These are phyloP conservation scores for Leishmania guyanensis DNA, from an alignment of 208 protist species.

Conservation along the genomic window DNA sequence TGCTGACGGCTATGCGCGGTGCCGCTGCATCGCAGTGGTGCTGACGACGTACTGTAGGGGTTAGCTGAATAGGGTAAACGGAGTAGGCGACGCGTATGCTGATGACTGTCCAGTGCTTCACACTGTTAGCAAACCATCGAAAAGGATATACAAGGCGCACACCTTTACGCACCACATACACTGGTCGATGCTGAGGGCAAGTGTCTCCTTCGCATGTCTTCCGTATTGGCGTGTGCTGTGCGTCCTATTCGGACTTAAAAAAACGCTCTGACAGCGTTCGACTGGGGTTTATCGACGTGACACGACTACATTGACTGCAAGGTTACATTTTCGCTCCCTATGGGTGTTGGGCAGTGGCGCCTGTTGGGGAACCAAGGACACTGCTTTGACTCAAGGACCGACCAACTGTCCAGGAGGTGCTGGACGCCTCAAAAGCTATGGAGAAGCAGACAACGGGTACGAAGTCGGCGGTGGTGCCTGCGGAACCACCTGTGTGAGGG, in stretches of 20 bases:
- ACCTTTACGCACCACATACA: conserved; percentile 40
- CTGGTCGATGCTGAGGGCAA: conserved; percentile 41
- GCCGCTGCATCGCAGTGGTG: conserved; percentile 46
- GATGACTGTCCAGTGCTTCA: conserved; percentile 44
- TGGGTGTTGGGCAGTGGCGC: conserved; percentile 25
- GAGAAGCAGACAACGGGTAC: not conserved
- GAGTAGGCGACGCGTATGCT: conserved; percentile 34
- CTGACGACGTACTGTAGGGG: conserved; percentile 60
- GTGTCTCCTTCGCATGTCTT: conserved; percentile 33
- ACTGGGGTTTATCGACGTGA: conserved; percentile 33
- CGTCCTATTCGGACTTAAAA: conserved; percentile 9
- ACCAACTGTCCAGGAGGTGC: conserved; percentile 3
- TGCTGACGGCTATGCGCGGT: conserved; percentile 48
- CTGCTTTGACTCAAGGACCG: conserved; percentile 13
- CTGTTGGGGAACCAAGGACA: conserved; percentile 8
- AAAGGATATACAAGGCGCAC: conserved; percentile 16
- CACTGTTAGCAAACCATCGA: conserved; percentile 42
- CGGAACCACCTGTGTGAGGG: conserved; percentile 53
- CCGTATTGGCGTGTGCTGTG: conserved; percentile 30
- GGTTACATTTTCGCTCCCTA: conserved; percentile 40
- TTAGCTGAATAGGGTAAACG: conserved; percentile 56
- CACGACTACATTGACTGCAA: conserved; percentile 32
- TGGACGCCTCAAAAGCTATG: conserved; percentile 29
- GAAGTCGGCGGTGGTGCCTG: conserved; percentile 20
- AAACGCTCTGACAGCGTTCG: conserved; percentile 34